Evolutionary conservation across 345 rosid genomes (phyloP), one percentile per base, ranked within the genome.

Genomic region (Salix brachista): DNA sequence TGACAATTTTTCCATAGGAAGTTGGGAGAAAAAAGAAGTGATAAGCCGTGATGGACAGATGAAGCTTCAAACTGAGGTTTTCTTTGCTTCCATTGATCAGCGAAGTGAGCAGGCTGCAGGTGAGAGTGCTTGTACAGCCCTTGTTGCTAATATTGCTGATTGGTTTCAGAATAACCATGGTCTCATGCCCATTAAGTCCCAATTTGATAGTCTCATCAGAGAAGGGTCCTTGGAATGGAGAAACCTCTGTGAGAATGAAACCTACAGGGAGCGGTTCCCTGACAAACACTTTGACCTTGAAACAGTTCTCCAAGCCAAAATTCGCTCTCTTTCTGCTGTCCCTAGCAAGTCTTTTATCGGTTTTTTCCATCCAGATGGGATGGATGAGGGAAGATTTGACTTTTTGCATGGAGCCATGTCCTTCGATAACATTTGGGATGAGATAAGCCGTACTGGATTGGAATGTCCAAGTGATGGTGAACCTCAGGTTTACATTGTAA

Each of bases 191-290:
- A 88, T 93, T 11, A 93, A 92, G 90, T 96, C 98, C 42, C 96
- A 96, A 50, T 91, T 96, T 64, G 98, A 96, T 73, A 86, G 90
- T 78, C 86, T 96, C 73, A 96, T 96, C 52, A 86, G 99, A 83
- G 97, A 91, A 69, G 99, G 99, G 64, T 96, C 99, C 6, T 75
- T 91, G 37, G 98, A 91, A 77, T 96, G 98, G 99, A 93, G 99
- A 86, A 91, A 86, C 62, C 88, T 96, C 37, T 96, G 99, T 46
- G 91, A 91, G 84, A 90, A 91, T 30, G 92, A 89, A 70, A 85
- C 83, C 48, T 93, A 96, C 68, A 79, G 84, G 80, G 90, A 91
- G 52, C 83, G 88, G 44, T 96, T 93, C 82, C 94, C 94, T 16
- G 99, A 96, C 88, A 93, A 87, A 81, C 99, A 96, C 88, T 91